These are phyloP conservation scores for Rhynchospora breviuscula DNA, from an alignment of 176 grass and related monocot genomes.

Conservation along the genomic window DNA sequence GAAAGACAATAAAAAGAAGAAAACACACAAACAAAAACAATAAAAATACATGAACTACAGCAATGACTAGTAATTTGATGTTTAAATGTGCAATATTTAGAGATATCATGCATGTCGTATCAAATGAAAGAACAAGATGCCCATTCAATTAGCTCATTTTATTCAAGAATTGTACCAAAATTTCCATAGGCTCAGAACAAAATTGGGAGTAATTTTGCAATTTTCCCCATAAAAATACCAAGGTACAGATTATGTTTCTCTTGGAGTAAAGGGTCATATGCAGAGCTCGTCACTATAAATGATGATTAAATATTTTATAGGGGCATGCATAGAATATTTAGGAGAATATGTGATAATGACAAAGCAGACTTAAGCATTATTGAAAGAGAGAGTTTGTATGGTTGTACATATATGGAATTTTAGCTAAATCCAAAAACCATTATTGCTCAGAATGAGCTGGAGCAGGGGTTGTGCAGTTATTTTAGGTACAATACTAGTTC, in stretches of 20 bases:
- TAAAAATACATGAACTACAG: background rate
- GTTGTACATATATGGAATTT: background rate
- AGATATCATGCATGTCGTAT: background rate
- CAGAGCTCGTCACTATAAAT: background rate
- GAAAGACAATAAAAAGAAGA: conserved; percentile 17
- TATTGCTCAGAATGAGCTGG: conserved; percentile 10
- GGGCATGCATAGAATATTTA: background rate
- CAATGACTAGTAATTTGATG: background rate
- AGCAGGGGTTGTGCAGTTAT: background rate
- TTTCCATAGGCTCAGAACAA: background rate
- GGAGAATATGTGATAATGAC: background rate
- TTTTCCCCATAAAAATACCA: background rate
- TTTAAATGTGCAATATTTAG: background rate
- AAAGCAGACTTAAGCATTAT: background rate
- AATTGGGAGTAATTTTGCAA: background rate
- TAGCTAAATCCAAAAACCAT: conserved; percentile 1
- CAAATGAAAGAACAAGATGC: background rate
- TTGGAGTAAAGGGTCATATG: background rate
- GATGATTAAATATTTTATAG: background rate
- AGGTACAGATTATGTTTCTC: background rate
- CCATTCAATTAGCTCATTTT: background rate
- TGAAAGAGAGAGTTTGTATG: background rate
- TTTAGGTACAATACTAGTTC: conserved; percentile 13
- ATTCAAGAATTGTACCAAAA: no score
- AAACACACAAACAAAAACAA: background rate